Evolutionary conservation across 805 yeast genomes (phyloP), one percentile per base, ranked within the genome.

Genomic region (Tetrapisispora arboricola): DNA sequence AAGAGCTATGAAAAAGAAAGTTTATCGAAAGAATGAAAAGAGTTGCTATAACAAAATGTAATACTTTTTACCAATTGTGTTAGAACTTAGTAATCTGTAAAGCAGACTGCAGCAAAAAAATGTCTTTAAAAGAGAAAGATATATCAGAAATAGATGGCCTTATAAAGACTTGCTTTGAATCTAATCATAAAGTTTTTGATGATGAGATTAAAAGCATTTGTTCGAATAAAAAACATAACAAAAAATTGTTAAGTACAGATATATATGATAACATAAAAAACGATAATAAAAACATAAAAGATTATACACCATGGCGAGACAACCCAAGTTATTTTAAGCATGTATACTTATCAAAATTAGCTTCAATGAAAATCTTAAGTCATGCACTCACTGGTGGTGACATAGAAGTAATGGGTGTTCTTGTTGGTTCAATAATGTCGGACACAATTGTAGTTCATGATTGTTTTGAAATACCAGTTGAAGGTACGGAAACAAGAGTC

Each of bases 401-500:
- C 9, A 80, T 85, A 30, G 98, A 90, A 58, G 76, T 92, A 6
- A 90, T 90, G 97, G 98, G 97, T 4, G 83, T 88, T 83, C 68
- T 90, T 59, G 75, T 88, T 0, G 97, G 98, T 1, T 77, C 76
- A 49, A 72, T 83, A 9, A 64, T 73, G 12, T 68, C 66, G 6
- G 63, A 67, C 16, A 66, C 67, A 6, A 71, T 87, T 44, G 71
- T 82, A 2, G 82, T 92, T 2, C 70, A 78, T 69, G 96, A 90
- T 58, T 80, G 79, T 9, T 90, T 82, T 58, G 79, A 87, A 12
- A 63, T 92, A 29, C 97, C 97, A 0, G 96, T 90, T 1, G 90
- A 84, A 57, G 97, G 97, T 1, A 88, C 97, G 0, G 97, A 92
- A 58, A 85, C 96, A 0, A 61, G 97, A 38, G 98, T 90, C 26